These are phyloP conservation scores for Tylopilus rubrobrunneus DNA, from an alignment of 768 basidiomycete species.

Conservation along the genomic window DNA sequence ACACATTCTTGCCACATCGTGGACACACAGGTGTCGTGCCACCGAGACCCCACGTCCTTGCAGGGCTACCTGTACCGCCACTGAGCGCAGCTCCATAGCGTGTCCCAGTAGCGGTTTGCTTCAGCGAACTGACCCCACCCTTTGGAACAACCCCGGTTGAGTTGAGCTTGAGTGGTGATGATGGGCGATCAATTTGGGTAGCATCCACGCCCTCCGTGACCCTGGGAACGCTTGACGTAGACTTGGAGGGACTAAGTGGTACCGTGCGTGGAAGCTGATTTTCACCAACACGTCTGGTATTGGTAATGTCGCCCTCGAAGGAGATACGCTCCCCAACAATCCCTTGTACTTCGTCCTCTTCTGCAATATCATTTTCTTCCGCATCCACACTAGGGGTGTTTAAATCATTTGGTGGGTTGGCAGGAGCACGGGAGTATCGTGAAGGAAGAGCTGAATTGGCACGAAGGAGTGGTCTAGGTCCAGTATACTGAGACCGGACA, in stretches of 20 bases:
- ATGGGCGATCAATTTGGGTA: constrained; percentile 17
- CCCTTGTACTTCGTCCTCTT: constrained; percentile 23
- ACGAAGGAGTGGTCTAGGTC: constrained; percentile 33
- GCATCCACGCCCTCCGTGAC: constrained; percentile 1
- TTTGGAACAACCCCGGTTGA: constrained; percentile 19
- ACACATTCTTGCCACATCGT: constrained; percentile 70
- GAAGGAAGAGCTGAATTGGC: constrained; percentile 42
- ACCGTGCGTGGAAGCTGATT: constrained; percentile 54
- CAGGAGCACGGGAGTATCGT: constrained; percentile 25
- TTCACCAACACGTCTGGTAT: constrained; percentile 42
- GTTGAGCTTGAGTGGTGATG: constrained; percentile 20
- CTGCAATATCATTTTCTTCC: constrained; percentile 26
- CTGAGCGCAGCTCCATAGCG: constrained; percentile 59
- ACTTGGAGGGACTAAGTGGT: constrained; percentile 40
- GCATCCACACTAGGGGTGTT: constrained; percentile 5
- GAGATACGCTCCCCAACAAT: constrained; percentile 28
- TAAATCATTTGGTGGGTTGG: constrained; percentile 12
- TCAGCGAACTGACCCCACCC: constrained; percentile 29
- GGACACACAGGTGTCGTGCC: constrained; percentile 61
- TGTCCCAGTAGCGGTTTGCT: constrained; percentile 54
- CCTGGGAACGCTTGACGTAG: constrained; percentile 6
- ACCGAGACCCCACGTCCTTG: constrained; percentile 47
- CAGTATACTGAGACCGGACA: constrained; percentile 26
- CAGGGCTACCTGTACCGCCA: constrained; percentile 38
- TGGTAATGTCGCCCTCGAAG: constrained; percentile 35